Evolutionary conservation across 805 yeast species (phyloP).

Genomic region (Myxozyma lipomycoides): DNA sequence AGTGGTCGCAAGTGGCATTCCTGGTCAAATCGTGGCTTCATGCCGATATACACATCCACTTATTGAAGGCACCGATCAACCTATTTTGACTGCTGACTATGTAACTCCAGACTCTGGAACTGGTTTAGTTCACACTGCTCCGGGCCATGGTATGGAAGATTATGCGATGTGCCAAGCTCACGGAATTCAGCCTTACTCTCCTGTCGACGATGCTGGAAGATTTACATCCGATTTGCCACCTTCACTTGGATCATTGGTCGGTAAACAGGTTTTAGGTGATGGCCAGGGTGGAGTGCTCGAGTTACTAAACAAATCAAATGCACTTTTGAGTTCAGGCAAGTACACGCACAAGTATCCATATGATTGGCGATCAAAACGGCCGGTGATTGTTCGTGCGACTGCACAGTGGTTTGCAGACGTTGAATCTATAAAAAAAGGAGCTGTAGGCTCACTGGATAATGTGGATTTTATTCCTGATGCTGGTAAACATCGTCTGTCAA

Average conservation of each 20-base stretch:
- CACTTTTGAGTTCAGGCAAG: conserved; percentile 49
- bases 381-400: conserved; percentile 90
- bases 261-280: conserved; percentile 57
- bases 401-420: conserved; percentile 97
- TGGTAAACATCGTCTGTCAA: conserved; percentile 64
- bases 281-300: conserved; percentile 51
- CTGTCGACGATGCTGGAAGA: conserved; percentile 73
- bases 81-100: conserved; percentile 73
- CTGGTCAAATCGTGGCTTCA: conserved; percentile 45
- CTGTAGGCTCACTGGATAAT: conserved; percentile 53
- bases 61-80: conserved; percentile 40
- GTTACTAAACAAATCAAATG: conserved; percentile 41
- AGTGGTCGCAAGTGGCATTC: conserved; percentile 32
- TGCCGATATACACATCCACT: conserved; percentile 57
- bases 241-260: conserved; percentile 47
- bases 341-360: conserved; percentile 86
- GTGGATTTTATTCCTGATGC: conserved; percentile 72
- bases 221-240: conserved; percentile 53
- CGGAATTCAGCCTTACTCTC: conserved; percentile 60
- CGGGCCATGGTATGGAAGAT: conserved; percentile 97
- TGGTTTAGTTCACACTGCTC: conserved; percentile 94
- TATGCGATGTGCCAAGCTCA: conserved; percentile 62
- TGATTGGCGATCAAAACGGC: conserved; percentile 95
- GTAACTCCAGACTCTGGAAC: conserved; percentile 83
- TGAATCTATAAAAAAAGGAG: conserved; percentile 60